Base-by-base conservation (phyloP, 176 grass and related monocot species). In the Phyllostachys edulis region DNA sequence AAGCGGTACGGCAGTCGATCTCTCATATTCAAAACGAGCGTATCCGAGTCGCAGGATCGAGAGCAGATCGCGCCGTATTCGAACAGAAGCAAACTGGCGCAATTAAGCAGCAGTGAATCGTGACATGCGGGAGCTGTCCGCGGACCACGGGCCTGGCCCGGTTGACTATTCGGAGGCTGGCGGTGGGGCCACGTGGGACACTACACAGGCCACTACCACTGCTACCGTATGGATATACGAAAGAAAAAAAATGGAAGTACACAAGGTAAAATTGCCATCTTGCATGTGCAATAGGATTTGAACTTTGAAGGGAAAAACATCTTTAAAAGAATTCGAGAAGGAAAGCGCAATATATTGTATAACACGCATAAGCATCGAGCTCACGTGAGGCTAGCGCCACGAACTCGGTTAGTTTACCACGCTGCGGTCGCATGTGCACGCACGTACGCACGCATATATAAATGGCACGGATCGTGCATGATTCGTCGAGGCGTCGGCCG, bases 71-170 rank as follows among this genome's bases (percentile, higher is more conserved):
- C 34, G 40, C 60, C 52, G 73, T n/a, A 11, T 2, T 64, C 2
- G 36, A 36, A 8, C 51, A 52, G 76, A 36, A 40, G 11, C 20
- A 26, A 46, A 36, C 75, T 0, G 64, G 65, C 60, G 42, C 39
- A 5, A 18, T 13, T 26, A 32, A 16, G 76, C 76, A 0, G 76
- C 80, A 0, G 60, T 9, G 1, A 44, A 63, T 50, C 55, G 86
- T 69, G 80, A 83, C 42, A 78, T 63, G 80, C 74, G 74, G 80
- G 74, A 18, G 44, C 23, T 78, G 86, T 79, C 66, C 74, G 86
- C 44, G 66, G 80, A 83, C 80, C 80, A 54, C 85, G 5, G 3
- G 39, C 38, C 85, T 82, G 10, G 10, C 0, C 20, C 18, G 60
- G 51, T 82, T 82, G 71, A 87, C 79, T 12, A 5, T 4, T 2